Conservation (phyloP, 2,329 filamentous ascomycete genomes). For the Colletotrichum theobromicola region DNA sequence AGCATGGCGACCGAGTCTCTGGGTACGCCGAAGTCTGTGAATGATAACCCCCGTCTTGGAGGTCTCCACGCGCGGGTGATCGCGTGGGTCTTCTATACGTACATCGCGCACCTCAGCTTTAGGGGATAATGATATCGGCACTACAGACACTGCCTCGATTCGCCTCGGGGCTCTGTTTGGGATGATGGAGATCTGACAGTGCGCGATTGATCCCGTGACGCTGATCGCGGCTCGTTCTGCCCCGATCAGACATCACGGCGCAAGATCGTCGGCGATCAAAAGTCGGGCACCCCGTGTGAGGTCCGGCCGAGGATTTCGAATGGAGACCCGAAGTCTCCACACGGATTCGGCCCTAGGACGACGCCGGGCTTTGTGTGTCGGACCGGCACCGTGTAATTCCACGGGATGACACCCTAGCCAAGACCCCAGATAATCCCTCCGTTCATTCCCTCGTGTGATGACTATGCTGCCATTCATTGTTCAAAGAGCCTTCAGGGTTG, state of each 20-base stretch:
- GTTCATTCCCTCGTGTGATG: not conserved
- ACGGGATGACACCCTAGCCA: not conserved
- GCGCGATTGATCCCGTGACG: not conserved
- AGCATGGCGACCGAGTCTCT: slow-evolving; percentile 6
- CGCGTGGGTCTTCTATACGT: not conserved
- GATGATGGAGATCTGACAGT: not conserved
- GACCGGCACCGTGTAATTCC: not conserved
- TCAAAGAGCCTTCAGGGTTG: not conserved
- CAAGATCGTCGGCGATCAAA: not conserved
- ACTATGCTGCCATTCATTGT: not conserved
- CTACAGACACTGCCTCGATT: not conserved
- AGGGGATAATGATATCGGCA: not conserved
- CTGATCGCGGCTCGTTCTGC: not conserved
- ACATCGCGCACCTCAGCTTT: not conserved
- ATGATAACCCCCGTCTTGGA: not conserved
- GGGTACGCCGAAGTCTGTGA: not conserved
- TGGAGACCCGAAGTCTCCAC: not conserved
- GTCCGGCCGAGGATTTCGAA: not conserved
- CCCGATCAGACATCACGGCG: not conserved
- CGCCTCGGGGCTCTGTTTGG: not conserved
- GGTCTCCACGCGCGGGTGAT: slow-evolving; percentile 3
- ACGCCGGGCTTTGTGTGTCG: not conserved
- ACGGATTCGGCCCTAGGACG: not conserved
- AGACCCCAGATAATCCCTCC: not conserved
- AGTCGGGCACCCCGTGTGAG: not conserved